These are phyloP conservation scores for Suhomyces bolitotheri DNA, from an alignment of 1,139 yeast species.

Conservation along the genomic window DNA sequence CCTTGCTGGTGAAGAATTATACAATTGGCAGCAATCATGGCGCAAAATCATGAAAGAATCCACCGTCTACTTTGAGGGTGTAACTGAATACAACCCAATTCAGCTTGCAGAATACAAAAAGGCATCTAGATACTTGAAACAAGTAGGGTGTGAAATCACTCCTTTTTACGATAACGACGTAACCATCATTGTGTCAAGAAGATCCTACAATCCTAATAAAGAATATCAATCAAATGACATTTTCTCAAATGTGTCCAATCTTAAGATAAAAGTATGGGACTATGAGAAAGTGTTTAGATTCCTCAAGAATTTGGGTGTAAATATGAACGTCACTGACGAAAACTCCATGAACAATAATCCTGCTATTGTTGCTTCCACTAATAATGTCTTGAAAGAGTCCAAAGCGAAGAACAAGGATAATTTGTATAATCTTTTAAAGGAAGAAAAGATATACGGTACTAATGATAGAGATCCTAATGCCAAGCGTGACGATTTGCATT, in stretches of 20 bases:
- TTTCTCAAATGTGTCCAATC: constrained; percentile 59
- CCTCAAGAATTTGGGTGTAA: constrained; percentile 65
- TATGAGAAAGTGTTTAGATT: constrained; percentile 83
- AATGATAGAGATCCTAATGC: constrained; percentile 88
- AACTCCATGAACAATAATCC: constrained; percentile 8
- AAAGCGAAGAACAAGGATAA: constrained; percentile 24
- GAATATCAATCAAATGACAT: constrained; percentile 56
- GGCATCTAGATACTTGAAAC: constrained; percentile 54
- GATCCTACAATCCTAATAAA: constrained; percentile 23
- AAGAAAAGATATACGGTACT: constrained; percentile 84
- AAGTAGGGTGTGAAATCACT: constrained; percentile 65
- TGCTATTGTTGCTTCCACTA: constrained; percentile 12
- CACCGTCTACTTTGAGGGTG: constrained; percentile 77
- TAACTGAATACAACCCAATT: constrained; percentile 40
- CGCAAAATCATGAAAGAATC: constrained; percentile 70
- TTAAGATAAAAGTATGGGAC: constrained; percentile 80
- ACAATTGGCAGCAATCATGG: constrained; percentile 85
- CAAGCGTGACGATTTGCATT: constrained; percentile 78
- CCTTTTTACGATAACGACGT: constrained; percentile 78
- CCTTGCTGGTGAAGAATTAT: constrained; percentile 52
- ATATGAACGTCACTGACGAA: constrained; percentile 17
- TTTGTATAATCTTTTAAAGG: constrained; percentile 69
- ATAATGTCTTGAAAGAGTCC: constrained; percentile 10
- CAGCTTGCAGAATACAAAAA: constrained; percentile 52
- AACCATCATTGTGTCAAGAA: constrained; percentile 78